Evolutionary conservation across 1,139 yeast genomes (phyloP).

Genomic region (Meyerozyma carpophila): DNA sequence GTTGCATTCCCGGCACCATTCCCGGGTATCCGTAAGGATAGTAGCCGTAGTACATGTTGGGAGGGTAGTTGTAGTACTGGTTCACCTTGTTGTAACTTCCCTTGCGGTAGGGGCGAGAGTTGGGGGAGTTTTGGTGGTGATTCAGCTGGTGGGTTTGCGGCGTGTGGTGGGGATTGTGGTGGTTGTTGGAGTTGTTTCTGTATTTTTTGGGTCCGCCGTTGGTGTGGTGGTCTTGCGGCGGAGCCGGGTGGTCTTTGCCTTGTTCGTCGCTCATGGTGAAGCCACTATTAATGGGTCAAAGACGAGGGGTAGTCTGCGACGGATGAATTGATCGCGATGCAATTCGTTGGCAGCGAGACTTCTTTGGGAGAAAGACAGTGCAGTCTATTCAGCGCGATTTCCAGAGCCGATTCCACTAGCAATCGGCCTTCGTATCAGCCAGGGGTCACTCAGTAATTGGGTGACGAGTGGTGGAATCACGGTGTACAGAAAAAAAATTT

Average conservation of each 20-base stretch:
- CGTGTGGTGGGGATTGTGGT: conserved; percentile 1
- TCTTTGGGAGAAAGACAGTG: too few species aligned
- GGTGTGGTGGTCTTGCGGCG: background rate
- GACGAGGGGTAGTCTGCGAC: background rate
- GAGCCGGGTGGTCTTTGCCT: background rate
- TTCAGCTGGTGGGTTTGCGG: conserved; percentile 1
- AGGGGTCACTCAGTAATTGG: background rate
- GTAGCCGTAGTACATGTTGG: conserved; percentile 10
- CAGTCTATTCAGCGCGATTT: background rate
- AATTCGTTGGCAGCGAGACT: background rate
- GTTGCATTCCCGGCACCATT: conserved; percentile 9
- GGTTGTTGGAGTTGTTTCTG: conserved; percentile 3
- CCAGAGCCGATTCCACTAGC: conserved; percentile 1
- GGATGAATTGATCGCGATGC: background rate
- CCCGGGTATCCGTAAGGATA: conserved; percentile 9
- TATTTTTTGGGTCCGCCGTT: conserved; percentile 2
- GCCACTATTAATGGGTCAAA: background rate
- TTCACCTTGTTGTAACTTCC: conserved; percentile 1
- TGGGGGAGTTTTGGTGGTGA: conserved; percentile 2
- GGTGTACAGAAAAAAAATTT: conserved; percentile 1
- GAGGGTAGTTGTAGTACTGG: conserved; percentile 7
- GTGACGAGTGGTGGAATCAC: conserved; percentile 2
- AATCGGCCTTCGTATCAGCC: conserved; percentile 1
- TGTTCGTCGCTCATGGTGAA: background rate
- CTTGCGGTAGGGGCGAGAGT: background rate